Conservation (phyloP, 1,284 basidiomycete species). For the Laetiporus sulphureus region DNA sequence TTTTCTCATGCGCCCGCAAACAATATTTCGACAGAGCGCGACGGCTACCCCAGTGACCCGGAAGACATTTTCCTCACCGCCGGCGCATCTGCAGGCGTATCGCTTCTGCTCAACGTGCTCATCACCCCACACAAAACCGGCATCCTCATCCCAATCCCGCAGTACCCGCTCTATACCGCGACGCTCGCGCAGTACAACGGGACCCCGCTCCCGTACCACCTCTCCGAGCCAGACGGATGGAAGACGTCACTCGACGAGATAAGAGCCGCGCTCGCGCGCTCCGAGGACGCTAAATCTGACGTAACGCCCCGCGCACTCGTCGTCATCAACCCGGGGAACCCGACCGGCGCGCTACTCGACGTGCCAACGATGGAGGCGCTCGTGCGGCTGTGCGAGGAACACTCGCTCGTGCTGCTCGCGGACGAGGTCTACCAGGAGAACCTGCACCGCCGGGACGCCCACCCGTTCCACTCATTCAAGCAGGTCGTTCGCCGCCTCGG, state of each 20-base stretch:
- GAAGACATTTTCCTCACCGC: constrained; percentile 90
- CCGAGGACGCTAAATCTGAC: constrained; percentile 47
- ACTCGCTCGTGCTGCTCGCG: constrained; percentile 84
- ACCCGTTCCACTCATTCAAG: constrained; percentile 91
- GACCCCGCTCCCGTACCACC: constrained; percentile 82
- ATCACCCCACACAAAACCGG: constrained; percentile 64
- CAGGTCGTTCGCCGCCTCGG: constrained; percentile 64
- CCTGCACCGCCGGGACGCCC: constrained; percentile 61
- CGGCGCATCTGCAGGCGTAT: constrained; percentile 91
- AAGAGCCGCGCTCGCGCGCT: constrained; percentile 61
- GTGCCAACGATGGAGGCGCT: constrained; percentile 67
- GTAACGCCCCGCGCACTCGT: constrained; percentile 76
- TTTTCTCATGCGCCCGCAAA: constrained; percentile 4
- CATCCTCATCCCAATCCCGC: constrained; percentile 93
- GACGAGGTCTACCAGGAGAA: constrained; percentile 96
- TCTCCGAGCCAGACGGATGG: constrained; percentile 83
- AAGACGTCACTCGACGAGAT: constrained; percentile 75
- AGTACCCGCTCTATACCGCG: constrained; percentile 97
- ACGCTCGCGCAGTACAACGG: constrained; percentile 85
- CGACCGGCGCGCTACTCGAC: constrained; percentile 81
- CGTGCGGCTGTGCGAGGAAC: constrained; percentile 76
- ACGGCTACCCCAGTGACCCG: constrained; percentile 81
- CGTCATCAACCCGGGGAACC: constrained; percentile 96
- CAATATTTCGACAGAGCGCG: constrained; percentile 67
- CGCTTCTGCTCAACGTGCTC: constrained; percentile 80